phyloP scores from a whole-genome alignment of 305 asterid species.

The Euphrasia arctica region DNA sequence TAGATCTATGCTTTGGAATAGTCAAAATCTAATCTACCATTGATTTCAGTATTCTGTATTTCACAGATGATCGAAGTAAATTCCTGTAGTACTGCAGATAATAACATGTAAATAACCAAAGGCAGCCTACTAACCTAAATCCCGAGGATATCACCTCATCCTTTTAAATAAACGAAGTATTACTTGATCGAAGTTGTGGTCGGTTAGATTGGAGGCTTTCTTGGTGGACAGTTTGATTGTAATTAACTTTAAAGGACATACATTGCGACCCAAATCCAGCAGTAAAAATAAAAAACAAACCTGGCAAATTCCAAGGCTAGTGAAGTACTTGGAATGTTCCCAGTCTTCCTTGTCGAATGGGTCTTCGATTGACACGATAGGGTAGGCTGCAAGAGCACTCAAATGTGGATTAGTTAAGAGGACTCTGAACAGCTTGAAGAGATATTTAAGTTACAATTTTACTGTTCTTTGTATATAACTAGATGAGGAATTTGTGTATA shows the following conservation, averaged over 20 bases:
- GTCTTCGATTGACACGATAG: conserved; percentile 90
- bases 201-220: conserved; percentile 11
- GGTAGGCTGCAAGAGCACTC: conserved; percentile 61
- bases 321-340: conserved; percentile 81
- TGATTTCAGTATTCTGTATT: not conserved
- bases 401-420: conserved; percentile 20
- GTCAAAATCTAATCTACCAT: conserved; percentile 6
- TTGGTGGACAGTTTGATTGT: not conserved
- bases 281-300: conserved; percentile 42
- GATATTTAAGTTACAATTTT: conserved; percentile 28
- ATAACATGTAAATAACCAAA: not conserved
- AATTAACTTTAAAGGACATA: conserved; percentile 24
- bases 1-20: conserved; percentile 4
- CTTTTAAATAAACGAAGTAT: conserved; percentile 14
- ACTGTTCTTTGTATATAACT: conserved; percentile 42
- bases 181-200: conserved; percentile 4
- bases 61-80: not conserved
- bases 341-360: conserved; percentile 99
- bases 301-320: conserved; percentile 87
- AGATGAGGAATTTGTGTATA: conserved; percentile 28
- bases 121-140: conserved; percentile 7
- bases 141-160: conserved; percentile 17
- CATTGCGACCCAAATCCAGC: conserved; percentile 17
- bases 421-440: conserved; percentile 12
- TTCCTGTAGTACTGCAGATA: not conserved